Evolutionary conservation across 139 green algal species (phyloP).

Genomic region (Chlorella sp.): DNA sequence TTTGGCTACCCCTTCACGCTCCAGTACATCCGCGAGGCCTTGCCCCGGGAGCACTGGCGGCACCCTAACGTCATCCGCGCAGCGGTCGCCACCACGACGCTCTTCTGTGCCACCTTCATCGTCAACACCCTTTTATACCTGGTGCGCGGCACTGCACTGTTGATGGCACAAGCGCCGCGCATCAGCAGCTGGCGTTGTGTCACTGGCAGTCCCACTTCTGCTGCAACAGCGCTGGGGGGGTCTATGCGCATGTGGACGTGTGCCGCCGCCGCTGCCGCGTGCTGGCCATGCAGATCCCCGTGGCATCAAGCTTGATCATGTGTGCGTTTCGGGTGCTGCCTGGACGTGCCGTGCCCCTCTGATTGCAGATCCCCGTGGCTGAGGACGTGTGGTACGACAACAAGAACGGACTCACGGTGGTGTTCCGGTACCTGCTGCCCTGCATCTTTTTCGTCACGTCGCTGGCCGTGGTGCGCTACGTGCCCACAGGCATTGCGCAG

Average conservation of each 20-base stretch:
- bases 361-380: not conserved
- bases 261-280: too few relatives aligned
- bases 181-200: not conserved
- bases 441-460: not conserved
- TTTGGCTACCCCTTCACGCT: constrained; percentile 4
- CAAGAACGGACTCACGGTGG: not conserved
- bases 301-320: too few relatives aligned
- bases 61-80: constrained; percentile 1
- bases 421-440: not conserved
- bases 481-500: not conserved
- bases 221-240: not conserved
- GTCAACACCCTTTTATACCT: constrained; percentile 6
- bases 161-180: not conserved
- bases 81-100: not conserved
- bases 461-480: not conserved
- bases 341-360: too few relatives aligned
- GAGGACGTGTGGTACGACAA: not conserved
- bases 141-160: not conserved
- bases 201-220: not conserved
- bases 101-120: not conserved
- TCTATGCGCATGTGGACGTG: too few relatives aligned
- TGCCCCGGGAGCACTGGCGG: not conserved
- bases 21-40: constrained; percentile 2
- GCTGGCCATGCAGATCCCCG: too few relatives aligned
- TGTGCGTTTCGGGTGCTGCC: not conserved